phyloP scores from a whole-genome alignment of 1,139 yeast species.

The Suhomyces choctaworum region DNA sequence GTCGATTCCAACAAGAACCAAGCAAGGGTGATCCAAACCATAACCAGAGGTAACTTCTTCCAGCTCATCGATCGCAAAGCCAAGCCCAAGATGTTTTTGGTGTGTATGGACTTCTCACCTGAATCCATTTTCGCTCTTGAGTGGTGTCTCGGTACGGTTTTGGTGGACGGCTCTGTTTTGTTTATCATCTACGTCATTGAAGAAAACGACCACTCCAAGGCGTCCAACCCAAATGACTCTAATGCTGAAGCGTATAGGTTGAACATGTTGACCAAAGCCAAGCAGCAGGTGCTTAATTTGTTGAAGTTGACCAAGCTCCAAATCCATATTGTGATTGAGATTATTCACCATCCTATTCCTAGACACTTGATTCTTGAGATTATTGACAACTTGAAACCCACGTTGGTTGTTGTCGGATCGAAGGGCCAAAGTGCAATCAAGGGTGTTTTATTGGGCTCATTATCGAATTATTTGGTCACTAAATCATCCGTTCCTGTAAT shows the following conservation, averaged over 20 bases:
- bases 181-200: slow-evolving; percentile 79
- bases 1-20: slow-evolving; percentile 57
- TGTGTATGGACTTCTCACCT: slow-evolving; percentile 81
- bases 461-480: slow-evolving; percentile 74
- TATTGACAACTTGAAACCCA: slow-evolving; percentile 80
- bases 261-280: slow-evolving; percentile 61
- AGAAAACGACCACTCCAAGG: slow-evolving; percentile 57
- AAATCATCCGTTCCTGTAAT: slow-evolving; percentile 83
- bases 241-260: slow-evolving; percentile 53
- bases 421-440: slow-evolving; percentile 74
- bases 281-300: slow-evolving; percentile 57
- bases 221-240: slow-evolving; percentile 43
- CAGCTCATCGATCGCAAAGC: slow-evolving; percentile 51
- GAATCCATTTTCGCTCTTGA: slow-evolving; percentile 86
- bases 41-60: slow-evolving; percentile 69
- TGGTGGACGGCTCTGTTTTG: slow-evolving; percentile 81
- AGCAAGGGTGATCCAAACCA: slow-evolving; percentile 63
- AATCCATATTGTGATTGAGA: slow-evolving; percentile 73
- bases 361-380: slow-evolving; percentile 81
- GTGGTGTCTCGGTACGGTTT: slow-evolving; percentile 86
- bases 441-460: slow-evolving; percentile 74
- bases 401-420: slow-evolving; percentile 80
- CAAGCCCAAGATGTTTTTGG: slow-evolving; percentile 67
- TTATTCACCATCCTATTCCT: slow-evolving; percentile 83
- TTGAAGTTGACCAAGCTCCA: slow-evolving; percentile 71